Percentiles rank a stretch among this genome's conserved stretches.
Conservation (phyloP, 169 alveolate species). For the Eimeria nieschulzi region DNA sequence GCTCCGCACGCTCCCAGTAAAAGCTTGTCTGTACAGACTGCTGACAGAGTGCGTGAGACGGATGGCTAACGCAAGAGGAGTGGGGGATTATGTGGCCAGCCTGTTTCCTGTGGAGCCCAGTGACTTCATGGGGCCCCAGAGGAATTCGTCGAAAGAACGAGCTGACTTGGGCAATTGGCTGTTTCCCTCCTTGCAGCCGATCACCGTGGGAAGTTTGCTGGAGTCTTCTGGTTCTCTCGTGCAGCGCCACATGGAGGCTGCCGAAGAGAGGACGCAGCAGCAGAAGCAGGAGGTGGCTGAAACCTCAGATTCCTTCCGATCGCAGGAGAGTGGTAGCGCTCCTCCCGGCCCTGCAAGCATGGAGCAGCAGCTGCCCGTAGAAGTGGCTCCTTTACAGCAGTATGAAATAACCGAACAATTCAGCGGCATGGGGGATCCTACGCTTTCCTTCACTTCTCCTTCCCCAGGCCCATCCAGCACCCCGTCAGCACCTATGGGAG, state of each 20-base stretch:
- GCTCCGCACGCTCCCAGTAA: constrained; percentile 24
- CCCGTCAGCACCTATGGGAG: neutral
- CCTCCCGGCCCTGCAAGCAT: neutral
- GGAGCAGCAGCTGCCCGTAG: neutral
- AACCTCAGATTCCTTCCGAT: neutral
- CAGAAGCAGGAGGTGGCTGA: neutral
- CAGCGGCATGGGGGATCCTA: neutral
- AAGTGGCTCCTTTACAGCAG: neutral
- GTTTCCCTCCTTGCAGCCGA: neutral
- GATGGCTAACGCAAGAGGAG: neutral
- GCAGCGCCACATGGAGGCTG: neutral
- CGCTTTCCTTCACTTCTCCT: neutral
- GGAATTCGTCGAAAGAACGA: too few relatives aligned
- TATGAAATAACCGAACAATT: neutral
- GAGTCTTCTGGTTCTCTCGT: neutral
- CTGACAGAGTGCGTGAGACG: constrained; percentile 49
- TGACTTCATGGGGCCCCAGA: too few relatives aligned
- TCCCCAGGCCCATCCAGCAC: neutral
- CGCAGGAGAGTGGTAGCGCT: neutral
- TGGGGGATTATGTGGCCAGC: neutral
- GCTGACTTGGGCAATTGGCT: neutral
- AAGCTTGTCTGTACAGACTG: constrained; percentile 21
- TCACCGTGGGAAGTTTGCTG: constrained; percentile 15
- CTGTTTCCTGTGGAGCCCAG: too few relatives aligned
- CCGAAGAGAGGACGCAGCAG: neutral